These are phyloP conservation scores for Ophiocordyceps robertsii DNA, from an alignment of 2,329 filamentous ascomycete genomes.

Conservation along the genomic window DNA sequence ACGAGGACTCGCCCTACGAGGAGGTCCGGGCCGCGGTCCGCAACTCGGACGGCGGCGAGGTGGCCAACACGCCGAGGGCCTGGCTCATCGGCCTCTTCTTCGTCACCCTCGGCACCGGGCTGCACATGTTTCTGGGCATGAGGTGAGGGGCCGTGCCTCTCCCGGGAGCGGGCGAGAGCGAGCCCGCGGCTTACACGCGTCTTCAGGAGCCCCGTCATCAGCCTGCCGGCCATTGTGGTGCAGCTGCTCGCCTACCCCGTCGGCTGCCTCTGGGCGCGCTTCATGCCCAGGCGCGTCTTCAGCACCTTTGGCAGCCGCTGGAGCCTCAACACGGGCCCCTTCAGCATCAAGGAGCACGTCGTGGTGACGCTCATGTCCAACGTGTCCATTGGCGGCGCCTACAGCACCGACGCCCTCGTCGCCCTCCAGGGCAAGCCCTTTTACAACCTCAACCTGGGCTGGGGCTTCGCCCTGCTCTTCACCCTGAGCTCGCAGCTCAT, in stretches of 20 bases:
- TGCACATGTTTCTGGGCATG: slow-evolving; percentile 31
- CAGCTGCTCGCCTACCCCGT: slow-evolving; percentile 26
- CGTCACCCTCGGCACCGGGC: slow-evolving; percentile 27
- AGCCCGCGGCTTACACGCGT: too few species aligned
- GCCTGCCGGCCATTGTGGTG: slow-evolving; percentile 22
- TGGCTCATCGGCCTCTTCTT: slow-evolving; percentile 31
- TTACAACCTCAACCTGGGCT: slow-evolving; percentile 28
- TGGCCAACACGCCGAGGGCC: slow-evolving; percentile 21
- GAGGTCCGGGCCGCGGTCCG: slow-evolving; percentile 17
- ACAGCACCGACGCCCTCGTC: slow-evolving; percentile 1
- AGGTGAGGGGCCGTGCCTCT: too few species aligned
- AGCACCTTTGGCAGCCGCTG: slow-evolving; percentile 26
- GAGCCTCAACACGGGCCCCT: slow-evolving; percentile 32
- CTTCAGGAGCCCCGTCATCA: slow-evolving; percentile 17
- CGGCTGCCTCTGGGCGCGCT: slow-evolving; percentile 26
- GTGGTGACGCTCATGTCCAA: slow-evolving; percentile 32
- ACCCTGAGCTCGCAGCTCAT: slow-evolving; percentile 45
- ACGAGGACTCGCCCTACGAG: slow-evolving; percentile 15
- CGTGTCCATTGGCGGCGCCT: not conserved
- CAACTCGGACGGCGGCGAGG: slow-evolving; percentile 21
- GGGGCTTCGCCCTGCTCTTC: slow-evolving; percentile 43
- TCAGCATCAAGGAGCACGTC: slow-evolving; percentile 18
- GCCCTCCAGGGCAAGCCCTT: not conserved
- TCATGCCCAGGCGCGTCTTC: slow-evolving; percentile 25
- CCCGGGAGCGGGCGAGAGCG: too few species aligned